Conservation (phyloP, 306 rosid genomes). For the Prunus dulcis region DNA sequence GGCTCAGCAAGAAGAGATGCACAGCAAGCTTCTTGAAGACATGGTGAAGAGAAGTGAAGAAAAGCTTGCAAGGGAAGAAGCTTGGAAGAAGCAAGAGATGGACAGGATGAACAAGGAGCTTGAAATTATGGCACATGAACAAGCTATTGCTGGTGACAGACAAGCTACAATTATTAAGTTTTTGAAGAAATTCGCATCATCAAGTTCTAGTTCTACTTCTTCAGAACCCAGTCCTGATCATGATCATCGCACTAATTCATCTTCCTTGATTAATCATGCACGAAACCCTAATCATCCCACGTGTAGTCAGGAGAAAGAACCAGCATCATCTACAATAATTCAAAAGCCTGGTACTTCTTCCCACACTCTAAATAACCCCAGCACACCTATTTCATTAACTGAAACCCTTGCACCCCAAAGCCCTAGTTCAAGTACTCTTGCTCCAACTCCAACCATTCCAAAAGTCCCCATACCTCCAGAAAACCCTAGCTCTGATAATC, state of each 20-base stretch:
- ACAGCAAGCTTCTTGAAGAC: constrained; percentile 60
- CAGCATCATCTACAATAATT: constrained; percentile 12
- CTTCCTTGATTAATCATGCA: constrained; percentile 7
- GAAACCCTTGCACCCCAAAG: constrained; percentile 27
- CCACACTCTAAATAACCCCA: neutral
- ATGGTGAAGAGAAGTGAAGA: constrained; percentile 73
- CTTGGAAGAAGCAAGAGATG: constrained; percentile 75
- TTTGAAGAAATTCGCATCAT: constrained; percentile 52
- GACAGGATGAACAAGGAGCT: constrained; percentile 78
- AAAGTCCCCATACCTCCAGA: constrained; percentile 15
- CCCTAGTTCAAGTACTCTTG: constrained; percentile 40
- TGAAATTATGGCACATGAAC: constrained; percentile 62
- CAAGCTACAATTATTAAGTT: constrained; percentile 62
- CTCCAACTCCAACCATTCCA: constrained; percentile 2
- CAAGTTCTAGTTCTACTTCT: constrained; percentile 14
- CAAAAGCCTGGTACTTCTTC: neutral
- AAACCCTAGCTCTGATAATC: constrained; percentile 14
- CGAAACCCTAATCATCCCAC: constrained; percentile 36
- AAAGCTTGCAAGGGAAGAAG: constrained; percentile 61
- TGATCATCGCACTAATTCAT: neutral
- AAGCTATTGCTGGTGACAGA: constrained; percentile 57
- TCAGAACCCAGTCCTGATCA: neutral
- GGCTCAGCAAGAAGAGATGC: constrained; percentile 77
- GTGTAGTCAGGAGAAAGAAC: neutral
- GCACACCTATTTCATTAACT: constrained; percentile 9